Evolutionary conservation across 148 eudicot species (phyloP).

Genomic region (Vaccinium myrtillus): DNA sequence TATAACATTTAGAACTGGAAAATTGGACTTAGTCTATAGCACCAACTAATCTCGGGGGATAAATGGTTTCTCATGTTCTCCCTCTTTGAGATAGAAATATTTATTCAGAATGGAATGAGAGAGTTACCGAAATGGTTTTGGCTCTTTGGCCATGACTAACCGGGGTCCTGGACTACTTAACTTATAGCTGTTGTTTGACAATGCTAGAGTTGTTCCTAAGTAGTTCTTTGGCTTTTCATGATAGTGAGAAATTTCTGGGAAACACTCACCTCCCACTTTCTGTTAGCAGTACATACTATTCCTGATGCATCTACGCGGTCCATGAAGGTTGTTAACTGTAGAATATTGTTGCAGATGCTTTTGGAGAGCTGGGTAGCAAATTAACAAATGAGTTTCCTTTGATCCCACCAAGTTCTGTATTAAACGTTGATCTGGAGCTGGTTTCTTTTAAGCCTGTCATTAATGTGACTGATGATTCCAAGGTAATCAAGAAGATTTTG

Average conservation of each 20-base stretch:
- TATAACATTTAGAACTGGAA: neutral
- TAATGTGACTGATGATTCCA: constrained; percentile 55
- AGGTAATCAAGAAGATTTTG: constrained; percentile 56
- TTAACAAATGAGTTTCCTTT: constrained; percentile 25
- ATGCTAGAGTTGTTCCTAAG: neutral
- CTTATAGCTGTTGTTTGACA: neutral
- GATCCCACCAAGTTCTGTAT: constrained; percentile 41
- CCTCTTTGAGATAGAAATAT: neutral
- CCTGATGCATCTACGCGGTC: neutral
- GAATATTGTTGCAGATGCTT: constrained; percentile 47
- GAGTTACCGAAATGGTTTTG: neutral
- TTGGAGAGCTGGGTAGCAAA: constrained; percentile 32
- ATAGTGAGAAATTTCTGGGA: neutral
- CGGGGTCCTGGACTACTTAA: neutral
- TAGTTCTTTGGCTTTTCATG: neutral
- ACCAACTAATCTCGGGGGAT: neutral
- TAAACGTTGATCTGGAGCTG: constrained; percentile 43
- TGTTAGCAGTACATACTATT: neutral
- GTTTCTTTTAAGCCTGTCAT: constrained; percentile 52
- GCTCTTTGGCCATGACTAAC: neutral
- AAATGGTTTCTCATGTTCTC: neutral
- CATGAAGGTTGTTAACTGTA: neutral
- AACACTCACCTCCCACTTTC: constrained; percentile 4
- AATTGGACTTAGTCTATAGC: neutral
- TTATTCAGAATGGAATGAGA: neutral